phyloP scores from a whole-genome alignment of 2,329 filamentous ascomycete species.

The Fusarium sarcochroum region DNA sequence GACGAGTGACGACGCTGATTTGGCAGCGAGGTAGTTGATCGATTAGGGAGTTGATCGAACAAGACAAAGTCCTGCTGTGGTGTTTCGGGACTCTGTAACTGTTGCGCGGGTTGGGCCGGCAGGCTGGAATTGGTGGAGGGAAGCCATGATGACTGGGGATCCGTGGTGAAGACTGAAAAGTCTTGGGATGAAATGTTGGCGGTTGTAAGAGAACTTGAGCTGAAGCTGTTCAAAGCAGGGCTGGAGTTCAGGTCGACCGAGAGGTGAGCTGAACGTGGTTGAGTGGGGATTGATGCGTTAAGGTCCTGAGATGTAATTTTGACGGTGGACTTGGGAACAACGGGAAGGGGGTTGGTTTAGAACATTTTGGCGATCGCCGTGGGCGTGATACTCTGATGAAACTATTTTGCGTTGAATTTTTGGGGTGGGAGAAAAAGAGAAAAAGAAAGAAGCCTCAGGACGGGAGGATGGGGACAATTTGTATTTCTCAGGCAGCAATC shows the following conservation, averaged over 20 bases:
- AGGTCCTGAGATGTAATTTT: slow-evolving; percentile 67
- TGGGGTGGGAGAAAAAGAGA: slow-evolving; percentile 55
- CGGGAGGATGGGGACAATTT: slow-evolving; percentile 54
- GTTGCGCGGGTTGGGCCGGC: slow-evolving; percentile 73
- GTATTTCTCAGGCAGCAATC: slow-evolving; percentile 64
- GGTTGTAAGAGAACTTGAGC: slow-evolving; percentile 70
- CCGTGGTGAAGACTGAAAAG: slow-evolving; percentile 85
- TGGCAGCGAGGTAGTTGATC: slow-evolving; percentile 56
- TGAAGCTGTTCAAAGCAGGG: slow-evolving; percentile 69
- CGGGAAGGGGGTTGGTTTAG: slow-evolving; percentile 64
- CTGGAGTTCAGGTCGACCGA: slow-evolving; percentile 78
- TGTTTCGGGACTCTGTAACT: slow-evolving; percentile 64
- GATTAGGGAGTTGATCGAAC: slow-evolving; percentile 69
- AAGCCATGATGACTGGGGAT: slow-evolving; percentile 86
- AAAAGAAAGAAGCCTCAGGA: slow-evolving; percentile 48
- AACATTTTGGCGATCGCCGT: slow-evolving; percentile 68
- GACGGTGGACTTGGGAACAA: slow-evolving; percentile 58
- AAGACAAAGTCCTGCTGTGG: slow-evolving; percentile 83
- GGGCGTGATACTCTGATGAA: slow-evolving; percentile 51
- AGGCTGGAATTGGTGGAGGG: slow-evolving; percentile 75
- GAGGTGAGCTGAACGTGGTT: slow-evolving; percentile 64
- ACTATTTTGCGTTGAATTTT: slow-evolving; percentile 50
- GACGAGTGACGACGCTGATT: slow-evolving; percentile 62
- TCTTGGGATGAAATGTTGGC: slow-evolving; percentile 75
- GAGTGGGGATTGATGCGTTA: slow-evolving; percentile 62